These are phyloP conservation scores for Cucumis hystrix DNA, from an alignment of 306 rosid genomes.

Conservation along the genomic window DNA sequence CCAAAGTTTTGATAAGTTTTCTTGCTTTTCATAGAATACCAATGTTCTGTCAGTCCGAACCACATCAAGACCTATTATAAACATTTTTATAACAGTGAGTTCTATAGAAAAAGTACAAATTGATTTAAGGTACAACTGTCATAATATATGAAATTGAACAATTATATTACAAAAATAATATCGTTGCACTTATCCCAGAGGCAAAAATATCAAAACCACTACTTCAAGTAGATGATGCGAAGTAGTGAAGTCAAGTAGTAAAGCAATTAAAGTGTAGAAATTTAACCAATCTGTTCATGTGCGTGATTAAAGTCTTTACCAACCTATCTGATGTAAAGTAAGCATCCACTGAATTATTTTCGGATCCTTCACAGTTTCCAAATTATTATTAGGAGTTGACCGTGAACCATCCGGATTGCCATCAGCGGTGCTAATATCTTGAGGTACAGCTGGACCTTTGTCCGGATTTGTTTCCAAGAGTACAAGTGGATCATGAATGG, in stretches of 20 bases:
- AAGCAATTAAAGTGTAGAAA: neutral
- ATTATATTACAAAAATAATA: neutral
- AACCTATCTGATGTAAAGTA: conserved; percentile 97
- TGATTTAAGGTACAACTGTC: neutral
- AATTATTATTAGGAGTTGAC: conserved; percentile 14
- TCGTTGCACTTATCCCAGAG: neutral
- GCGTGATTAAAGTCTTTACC: conserved; percentile 12
- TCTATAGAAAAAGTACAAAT: neutral
- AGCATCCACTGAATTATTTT: conserved; percentile 85
- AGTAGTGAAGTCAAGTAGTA: neutral
- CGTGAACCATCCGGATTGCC: conserved; percentile 12
- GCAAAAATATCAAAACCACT: neutral
- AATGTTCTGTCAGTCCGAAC: conserved; percentile 94
- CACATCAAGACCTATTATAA: conserved; percentile 85
- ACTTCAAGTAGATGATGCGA: neutral
- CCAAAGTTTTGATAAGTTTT: conserved; percentile 87
- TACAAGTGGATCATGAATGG: conserved; percentile 69
- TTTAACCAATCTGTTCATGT: neutral
- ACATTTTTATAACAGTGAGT: neutral
- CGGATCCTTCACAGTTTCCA: conserved; percentile 46
- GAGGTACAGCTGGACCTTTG: conserved; percentile 27
- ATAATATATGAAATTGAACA: neutral
- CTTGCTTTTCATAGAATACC: conserved; percentile 85
- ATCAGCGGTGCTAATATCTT: conserved; percentile 13
- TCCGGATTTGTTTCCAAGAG: conserved; percentile 48